These are phyloP conservation scores for Tilletia caries DNA, from an alignment of 1,284 basidiomycete species.

Conservation along the genomic window DNA sequence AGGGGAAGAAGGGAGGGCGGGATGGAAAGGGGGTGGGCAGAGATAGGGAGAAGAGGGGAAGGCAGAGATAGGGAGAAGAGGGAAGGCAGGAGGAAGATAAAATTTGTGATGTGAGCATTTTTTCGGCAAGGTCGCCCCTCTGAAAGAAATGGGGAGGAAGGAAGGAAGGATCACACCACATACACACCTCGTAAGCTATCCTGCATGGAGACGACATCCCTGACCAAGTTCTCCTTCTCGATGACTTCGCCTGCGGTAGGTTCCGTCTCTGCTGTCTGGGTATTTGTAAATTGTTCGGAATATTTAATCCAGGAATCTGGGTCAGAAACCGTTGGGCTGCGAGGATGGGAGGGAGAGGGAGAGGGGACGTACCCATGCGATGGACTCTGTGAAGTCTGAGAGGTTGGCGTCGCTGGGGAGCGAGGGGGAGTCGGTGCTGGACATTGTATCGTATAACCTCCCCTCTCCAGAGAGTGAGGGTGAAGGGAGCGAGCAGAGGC, in stretches of 20 bases:
- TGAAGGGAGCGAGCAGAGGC: no score
- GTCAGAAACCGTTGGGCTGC: neutral
- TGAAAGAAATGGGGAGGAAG: neutral
- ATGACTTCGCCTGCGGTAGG: conserved; percentile 49
- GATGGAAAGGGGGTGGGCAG: neutral
- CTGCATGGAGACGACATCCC: conserved; percentile 45
- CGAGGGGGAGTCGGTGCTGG: conserved; percentile 3
- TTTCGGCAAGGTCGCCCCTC: no score
- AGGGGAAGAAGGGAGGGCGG: neutral
- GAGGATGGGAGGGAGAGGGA: neutral
- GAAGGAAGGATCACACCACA: neutral
- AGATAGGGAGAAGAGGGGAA: neutral
- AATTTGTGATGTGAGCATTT: no score
- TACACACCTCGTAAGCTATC: conserved; percentile 33
- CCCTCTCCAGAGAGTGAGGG: no score
- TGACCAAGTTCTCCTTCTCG: conserved; percentile 50
- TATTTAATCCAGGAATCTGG: no score
- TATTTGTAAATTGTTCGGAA: no score
- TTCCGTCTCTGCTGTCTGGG: conserved; percentile 41
- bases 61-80: neutral
- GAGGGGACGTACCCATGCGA: conserved; percentile 7
- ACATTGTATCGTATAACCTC: neutral
- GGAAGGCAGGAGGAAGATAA: neutral
- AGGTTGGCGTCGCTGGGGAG: neutral
- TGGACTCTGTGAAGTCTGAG: conserved; percentile 13